Conservation (phyloP, 2,329 filamentous ascomycete species). For the Fusarium globosum region DNA sequence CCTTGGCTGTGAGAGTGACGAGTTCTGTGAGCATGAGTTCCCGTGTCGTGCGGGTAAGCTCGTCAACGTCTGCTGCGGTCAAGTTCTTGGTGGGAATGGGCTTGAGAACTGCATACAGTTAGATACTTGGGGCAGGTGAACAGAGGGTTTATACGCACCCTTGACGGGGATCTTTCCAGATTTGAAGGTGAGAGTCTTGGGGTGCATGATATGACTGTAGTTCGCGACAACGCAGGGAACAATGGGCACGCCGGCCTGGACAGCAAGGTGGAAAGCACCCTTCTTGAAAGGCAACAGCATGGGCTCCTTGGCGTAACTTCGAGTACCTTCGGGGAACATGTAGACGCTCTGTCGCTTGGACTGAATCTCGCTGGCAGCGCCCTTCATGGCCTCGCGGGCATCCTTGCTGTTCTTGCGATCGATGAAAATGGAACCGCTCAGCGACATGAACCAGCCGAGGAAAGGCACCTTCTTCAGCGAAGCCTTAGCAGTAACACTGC, state of each 20-base stretch:
- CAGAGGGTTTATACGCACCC: conserved; percentile 60
- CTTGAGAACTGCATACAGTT: conserved; percentile 70
- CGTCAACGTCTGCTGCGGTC: conserved; percentile 80
- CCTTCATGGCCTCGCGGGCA: conserved; percentile 85
- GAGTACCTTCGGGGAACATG: conserved; percentile 92
- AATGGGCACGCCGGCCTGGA: conserved; percentile 93
- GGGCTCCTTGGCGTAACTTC: conserved; percentile 86
- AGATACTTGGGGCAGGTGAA: neutral
- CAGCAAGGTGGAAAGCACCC: conserved; percentile 94
- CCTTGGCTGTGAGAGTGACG: conserved; percentile 63
- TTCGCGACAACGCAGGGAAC: conserved; percentile 86
- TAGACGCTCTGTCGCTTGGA: conserved; percentile 79
- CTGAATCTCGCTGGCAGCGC: conserved; percentile 84
- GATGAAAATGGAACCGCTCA: conserved; percentile 94
- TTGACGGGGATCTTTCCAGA: conserved; percentile 79
- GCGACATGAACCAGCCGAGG: conserved; percentile 92
- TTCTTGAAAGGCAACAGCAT: conserved; percentile 96
- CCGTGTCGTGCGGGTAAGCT: conserved; percentile 73
- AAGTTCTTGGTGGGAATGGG: conserved; percentile 82
- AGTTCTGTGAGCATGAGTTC: conserved; percentile 81
- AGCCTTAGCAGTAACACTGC: conserved; percentile 92
- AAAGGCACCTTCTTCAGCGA: conserved; percentile 83
- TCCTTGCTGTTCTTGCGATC: conserved; percentile 87
- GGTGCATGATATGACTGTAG: conserved; percentile 78
- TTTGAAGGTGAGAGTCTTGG: conserved; percentile 73